A percentile compares a stretch with the other conserved stretches of the same genome.
phyloP scores from a whole-genome alignment of 768 basidiomycete species.

The Xerocomellus amylosporus region DNA sequence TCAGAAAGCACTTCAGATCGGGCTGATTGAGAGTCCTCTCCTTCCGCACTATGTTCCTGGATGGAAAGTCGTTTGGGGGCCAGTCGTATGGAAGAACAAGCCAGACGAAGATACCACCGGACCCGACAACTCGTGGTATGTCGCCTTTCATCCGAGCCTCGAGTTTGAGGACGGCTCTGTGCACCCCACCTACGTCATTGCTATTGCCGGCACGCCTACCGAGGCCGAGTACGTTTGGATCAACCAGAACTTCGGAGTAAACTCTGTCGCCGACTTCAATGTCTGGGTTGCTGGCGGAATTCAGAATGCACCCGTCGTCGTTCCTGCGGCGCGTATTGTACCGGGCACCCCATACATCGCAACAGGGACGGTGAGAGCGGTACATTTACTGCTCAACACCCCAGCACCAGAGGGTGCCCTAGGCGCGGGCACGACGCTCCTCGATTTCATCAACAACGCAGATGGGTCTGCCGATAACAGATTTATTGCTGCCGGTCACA shows the following conservation, averaged over 20 bases:
- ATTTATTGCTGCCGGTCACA: slow-evolving; percentile 10
- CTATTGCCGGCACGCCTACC: slow-evolving; percentile 10
- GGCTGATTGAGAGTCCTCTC: not conserved
- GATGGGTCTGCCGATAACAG: not conserved
- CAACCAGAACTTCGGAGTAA: slow-evolving; percentile 4
- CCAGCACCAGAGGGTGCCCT: not conserved
- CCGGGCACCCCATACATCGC: not conserved
- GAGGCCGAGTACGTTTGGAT: not conserved
- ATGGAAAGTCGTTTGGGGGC: slow-evolving; percentile 15
- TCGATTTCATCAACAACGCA: slow-evolving; percentile 3
- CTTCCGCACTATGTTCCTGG: not conserved
- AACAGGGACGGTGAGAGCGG: not conserved
- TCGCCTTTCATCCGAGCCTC: slow-evolving; percentile 10
- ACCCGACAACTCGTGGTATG: slow-evolving; percentile 17
- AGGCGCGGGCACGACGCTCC: not conserved
- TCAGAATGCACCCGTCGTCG: not conserved
- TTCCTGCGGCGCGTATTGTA: not conserved
- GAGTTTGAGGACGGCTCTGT: slow-evolving; percentile 11
- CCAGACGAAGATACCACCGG: not conserved
- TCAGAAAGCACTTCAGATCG: not conserved
- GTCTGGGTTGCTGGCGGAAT: slow-evolving; percentile 10
- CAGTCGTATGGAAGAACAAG: slow-evolving; percentile 12
- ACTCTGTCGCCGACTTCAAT: slow-evolving; percentile 7
- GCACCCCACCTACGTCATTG: slow-evolving; percentile 9
- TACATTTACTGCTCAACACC: slow-evolving; percentile 2